Evolutionary conservation across 345 rosid species (phyloP).

Genomic region (Eucalyptus melliodora): DNA sequence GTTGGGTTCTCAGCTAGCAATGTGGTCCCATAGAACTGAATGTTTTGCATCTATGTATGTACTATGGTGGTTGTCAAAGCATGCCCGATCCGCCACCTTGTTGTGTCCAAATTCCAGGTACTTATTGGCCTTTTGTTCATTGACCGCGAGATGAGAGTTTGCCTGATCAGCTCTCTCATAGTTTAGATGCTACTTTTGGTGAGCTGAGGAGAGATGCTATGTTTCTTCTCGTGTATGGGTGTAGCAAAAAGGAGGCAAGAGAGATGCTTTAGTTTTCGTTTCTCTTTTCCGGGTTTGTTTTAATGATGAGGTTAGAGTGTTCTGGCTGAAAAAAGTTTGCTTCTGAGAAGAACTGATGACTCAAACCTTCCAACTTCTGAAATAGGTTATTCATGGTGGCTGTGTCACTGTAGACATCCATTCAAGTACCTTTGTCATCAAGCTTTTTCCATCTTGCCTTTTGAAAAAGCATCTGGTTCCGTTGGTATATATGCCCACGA

Average conservation of each 20-base stretch:
- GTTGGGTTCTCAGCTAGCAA: neutral
- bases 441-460: neutral
- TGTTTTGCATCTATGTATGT: neutral
- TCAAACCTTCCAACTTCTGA: neutral
- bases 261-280: neutral
- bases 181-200: neutral
- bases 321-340: neutral
- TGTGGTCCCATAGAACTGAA: neutral
- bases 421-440: neutral
- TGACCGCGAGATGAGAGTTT: neutral
- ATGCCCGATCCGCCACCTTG: neutral
- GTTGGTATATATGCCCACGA: neutral
- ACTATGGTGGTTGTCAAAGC: neutral
- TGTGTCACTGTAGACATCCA: neutral
- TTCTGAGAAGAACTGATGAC: neutral
- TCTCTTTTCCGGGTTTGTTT: neutral
- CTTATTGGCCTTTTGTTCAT: neutral
- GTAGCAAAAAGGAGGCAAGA: neutral
- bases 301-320: neutral
- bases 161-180: neutral
- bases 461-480: neutral
- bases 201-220: neutral
- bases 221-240: neutral
- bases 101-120: neutral
- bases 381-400: neutral